Percentiles rank a stretch among this genome's conserved stretches.
Evolutionary conservation across 768 basidiomycete genomes (phyloP).

Genomic region (Tricholoma flavovirens): DNA sequence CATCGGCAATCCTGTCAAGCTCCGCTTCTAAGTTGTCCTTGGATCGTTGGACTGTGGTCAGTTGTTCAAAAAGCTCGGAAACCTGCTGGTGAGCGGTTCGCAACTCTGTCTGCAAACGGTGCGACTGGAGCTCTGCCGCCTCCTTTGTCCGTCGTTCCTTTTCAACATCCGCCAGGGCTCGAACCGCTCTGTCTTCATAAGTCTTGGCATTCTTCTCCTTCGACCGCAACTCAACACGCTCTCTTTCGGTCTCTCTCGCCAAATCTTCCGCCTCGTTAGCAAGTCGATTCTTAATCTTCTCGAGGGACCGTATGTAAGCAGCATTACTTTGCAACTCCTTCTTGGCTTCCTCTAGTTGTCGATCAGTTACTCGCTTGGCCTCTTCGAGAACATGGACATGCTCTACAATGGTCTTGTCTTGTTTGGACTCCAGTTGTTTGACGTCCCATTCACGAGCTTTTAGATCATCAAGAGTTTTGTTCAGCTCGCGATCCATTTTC

Average conservation of each 20-base stretch:
- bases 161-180: constrained; percentile 55
- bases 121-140: constrained; percentile 55
- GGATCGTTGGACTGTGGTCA: constrained; percentile 49
- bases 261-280: constrained; percentile 82
- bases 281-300: constrained; percentile 71
- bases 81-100: constrained; percentile 49
- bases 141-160: constrained; percentile 64
- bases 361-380: constrained; percentile 91
- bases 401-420: constrained; percentile 98
- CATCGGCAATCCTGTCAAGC: constrained; percentile 59
- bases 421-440: constrained; percentile 76
- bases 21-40: constrained; percentile 65
- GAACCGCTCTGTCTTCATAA: constrained; percentile 56
- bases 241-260: constrained; percentile 64
- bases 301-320: constrained; percentile 77
- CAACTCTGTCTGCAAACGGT: constrained; percentile 57
- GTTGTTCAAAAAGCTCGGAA: constrained; percentile 48
- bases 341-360: constrained; percentile 79
- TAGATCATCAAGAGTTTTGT: constrained; percentile 74
- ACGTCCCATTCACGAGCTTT: constrained; percentile 82
- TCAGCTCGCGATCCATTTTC: constrained; percentile 75
- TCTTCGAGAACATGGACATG: constrained; percentile 96
- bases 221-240: constrained; percentile 55
- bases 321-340: constrained; percentile 69
- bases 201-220: constrained; percentile 63